Evolutionary conservation across 768 basidiomycete species (phyloP), one percentile per base, ranked within the genome.

Genomic region (Amanita pallidorosea): DNA sequence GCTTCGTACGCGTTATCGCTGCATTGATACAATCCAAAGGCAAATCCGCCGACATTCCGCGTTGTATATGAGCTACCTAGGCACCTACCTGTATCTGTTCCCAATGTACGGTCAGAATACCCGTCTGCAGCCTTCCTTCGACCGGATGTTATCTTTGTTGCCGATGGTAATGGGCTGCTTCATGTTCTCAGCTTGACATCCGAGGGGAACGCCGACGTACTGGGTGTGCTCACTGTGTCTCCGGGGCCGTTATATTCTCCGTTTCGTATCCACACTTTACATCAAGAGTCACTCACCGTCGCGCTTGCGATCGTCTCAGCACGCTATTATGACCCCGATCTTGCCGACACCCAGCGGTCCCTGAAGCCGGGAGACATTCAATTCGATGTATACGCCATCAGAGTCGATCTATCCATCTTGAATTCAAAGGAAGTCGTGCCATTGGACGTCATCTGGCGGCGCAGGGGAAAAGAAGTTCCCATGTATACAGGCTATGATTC

Each of bases 381-480:
- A 59, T 89, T 85, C 57, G 84, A 88, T 57, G 65, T 86, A 42
- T 83, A 79, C 75, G 83, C 75, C 17, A 75, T 72, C 11, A 70
- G 70, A 50, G 69, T 88, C 54, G 61, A 69, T 7, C 61, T 81
- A 4, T 70, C 75, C 27, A 59, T 64, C 9, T 55, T 66, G n/a
- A 60, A 60, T 7, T 58, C 60, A 45, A 63, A 65, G 27, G 59
- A 65, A 5, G 57, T 67, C 4, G 62, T 62, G 3, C 57, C 68
- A 5, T 58, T 88, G 46, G 70, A 80, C 31, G 66, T 85, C 37
- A 22, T 76, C n/a, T 90, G 86, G 87, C 82, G 74, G 55, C 72
- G 81, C 29, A 74, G 77, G 36, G 86, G 87, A 3, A 69, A 74
- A 47, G 79, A 83, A 53, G 81, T 88, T n/a, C 88, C 88, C 0